These are phyloP conservation scores for Cryoendolithus antarcticus DNA, from an alignment of 2,329 filamentous ascomycete genomes.

Conservation along the genomic window DNA sequence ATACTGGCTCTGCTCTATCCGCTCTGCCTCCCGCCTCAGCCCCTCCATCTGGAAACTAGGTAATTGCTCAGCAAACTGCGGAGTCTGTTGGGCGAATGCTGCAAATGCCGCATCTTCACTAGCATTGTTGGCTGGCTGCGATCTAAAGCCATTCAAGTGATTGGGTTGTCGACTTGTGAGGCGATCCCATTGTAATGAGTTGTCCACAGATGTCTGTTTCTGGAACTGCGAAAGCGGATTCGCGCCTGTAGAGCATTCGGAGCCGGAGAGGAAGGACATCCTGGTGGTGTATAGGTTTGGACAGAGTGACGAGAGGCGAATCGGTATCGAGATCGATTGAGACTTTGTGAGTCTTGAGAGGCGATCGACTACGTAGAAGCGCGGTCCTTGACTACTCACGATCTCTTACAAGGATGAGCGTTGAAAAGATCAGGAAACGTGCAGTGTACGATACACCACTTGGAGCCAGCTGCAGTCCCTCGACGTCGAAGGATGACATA, in stretches of 20 bases:
- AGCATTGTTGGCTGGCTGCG: conserved; percentile 12
- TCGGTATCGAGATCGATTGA: not conserved
- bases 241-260: conserved; percentile 90
- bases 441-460: too few species aligned
- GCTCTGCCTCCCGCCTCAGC: conserved; percentile 51
- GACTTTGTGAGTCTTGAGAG: too few species aligned
- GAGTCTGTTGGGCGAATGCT: conserved; percentile 73
- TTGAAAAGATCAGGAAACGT: too few species aligned
- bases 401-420: too few species aligned
- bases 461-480: too few species aligned
- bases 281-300: conserved; percentile 12
- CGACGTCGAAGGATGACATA: too few species aligned
- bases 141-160: conserved; percentile 21
- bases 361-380: too few species aligned
- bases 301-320: not conserved
- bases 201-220: conserved; percentile 94
- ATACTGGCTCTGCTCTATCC: conserved; percentile 19
- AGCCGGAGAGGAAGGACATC: conserved; percentile 94
- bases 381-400: too few species aligned
- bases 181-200: conserved; percentile 82
- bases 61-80: conserved; percentile 42
- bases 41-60: conserved; percentile 55
- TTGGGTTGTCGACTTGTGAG: conserved; percentile 31
- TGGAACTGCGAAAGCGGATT: conserved; percentile 96
- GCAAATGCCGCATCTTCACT: conserved; percentile 21